Conservation (phyloP, 2,329 filamentous ascomycete genomes). For the Exophiala bonariae region DNA sequence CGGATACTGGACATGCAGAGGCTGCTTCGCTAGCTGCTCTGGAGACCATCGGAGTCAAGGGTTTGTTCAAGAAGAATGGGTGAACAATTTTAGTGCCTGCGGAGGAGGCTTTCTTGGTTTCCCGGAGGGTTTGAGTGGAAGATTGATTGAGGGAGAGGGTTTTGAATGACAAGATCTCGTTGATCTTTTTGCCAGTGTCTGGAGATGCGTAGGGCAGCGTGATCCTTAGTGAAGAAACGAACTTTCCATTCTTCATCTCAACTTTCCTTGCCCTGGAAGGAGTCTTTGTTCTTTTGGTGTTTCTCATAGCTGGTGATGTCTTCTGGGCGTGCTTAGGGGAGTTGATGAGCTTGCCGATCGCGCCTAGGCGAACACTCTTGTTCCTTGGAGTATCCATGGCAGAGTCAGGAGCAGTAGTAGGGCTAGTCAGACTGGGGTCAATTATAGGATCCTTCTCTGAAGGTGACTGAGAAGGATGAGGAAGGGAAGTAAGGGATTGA, state of each 20-base stretch:
- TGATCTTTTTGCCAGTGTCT: constrained; percentile 60
- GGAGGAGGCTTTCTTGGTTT: constrained; percentile 33
- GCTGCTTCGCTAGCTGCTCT: constrained; percentile 9
- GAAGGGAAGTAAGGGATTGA: too few species aligned
- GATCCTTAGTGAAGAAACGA: constrained; percentile 20
- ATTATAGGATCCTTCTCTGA: too few species aligned
- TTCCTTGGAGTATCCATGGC: constrained; percentile 52
- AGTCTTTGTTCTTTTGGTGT: neutral
- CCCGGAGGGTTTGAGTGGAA: constrained; percentile 17
- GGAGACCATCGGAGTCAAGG: constrained; percentile 27
- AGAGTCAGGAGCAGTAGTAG: too few species aligned
- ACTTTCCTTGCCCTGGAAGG: constrained; percentile 10
- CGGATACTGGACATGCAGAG: constrained; percentile 9
- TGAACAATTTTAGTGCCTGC: constrained; percentile 54
- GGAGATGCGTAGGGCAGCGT: constrained; percentile 15
- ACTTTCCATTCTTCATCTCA: constrained; percentile 25
- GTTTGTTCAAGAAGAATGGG: constrained; percentile 68
- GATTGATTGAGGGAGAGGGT: constrained; percentile 19
- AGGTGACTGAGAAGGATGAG: too few species aligned
- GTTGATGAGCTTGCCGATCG: constrained; percentile 41
- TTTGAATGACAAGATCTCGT: constrained; percentile 53
- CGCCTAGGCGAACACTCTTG: constrained; percentile 48
- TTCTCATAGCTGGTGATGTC: constrained; percentile 12
- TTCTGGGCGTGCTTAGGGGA: constrained; percentile 10
- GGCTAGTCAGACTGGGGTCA: too few species aligned